These are phyloP conservation scores for Cystobasidium slooffiae DNA, from an alignment of 1,284 basidiomycete species.

Conservation along the genomic window DNA sequence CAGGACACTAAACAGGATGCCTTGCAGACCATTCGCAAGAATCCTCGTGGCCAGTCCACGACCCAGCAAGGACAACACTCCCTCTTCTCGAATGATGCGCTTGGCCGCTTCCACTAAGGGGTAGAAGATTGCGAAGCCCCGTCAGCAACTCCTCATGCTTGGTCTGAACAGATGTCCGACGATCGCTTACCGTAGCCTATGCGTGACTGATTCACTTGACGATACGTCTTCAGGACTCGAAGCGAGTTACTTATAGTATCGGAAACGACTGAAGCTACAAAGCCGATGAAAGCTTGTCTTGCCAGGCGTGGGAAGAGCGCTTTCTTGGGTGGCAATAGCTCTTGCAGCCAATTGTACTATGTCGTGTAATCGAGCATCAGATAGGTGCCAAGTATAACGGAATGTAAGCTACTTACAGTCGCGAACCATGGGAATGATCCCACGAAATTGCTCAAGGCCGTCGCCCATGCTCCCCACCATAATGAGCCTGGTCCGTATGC, in stretches of 20 bases:
- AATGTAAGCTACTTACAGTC: conserved; percentile 10
- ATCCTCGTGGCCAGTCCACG: conserved; percentile 76
- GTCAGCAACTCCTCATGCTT: background rate
- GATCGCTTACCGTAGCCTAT: conserved; percentile 67
- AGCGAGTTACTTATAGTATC: conserved; percentile 83
- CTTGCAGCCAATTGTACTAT: conserved; percentile 74
- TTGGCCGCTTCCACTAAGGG: conserved; percentile 64
- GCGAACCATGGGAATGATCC: conserved; percentile 71
- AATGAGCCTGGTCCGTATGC: conserved; percentile 74
- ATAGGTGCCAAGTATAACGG: background rate
- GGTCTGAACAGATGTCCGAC: background rate
- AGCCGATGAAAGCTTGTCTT: conserved; percentile 84
- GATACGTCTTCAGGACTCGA: conserved; percentile 88
- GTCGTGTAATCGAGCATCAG: background rate
- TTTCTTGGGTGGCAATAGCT: conserved; percentile 62
- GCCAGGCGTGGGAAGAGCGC: conserved; percentile 23
- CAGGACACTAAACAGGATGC: conserved; percentile 78
- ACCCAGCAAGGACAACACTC: conserved; percentile 70
- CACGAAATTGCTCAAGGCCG: conserved; percentile 88
- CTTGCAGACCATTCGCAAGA: conserved; percentile 77
- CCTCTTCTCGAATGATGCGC: conserved; percentile 69
- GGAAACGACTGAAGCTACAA: conserved; percentile 76
- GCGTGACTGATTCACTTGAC: conserved; percentile 78
- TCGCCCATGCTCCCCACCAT: conserved; percentile 80
- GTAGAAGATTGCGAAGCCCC: background rate